Evolutionary conservation across 352 stramenopile species (phyloP), one percentile per base, ranked within the genome.

Genomic region (Pythium myriotylum): DNA sequence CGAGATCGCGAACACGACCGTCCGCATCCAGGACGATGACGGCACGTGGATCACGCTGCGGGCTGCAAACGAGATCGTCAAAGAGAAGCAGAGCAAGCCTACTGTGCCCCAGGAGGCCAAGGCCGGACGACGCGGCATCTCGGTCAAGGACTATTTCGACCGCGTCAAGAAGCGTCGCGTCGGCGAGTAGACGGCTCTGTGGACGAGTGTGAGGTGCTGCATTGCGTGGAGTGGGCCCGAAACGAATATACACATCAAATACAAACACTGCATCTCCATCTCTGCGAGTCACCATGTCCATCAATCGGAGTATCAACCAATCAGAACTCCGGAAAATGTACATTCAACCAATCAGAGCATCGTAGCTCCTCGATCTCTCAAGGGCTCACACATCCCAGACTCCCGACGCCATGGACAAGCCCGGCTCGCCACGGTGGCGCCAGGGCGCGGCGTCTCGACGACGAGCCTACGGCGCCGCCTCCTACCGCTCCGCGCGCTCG

Each of bases 111-210:
- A 80, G 3, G 81, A 88, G 40, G 76, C 82, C 17, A 94, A 94
- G 66, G 76, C 78, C 14, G 70, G 70, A 9, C 83, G 86, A 56
- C 88, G 87, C 56, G 86, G 86, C 23, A 89, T 94, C 45, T 84
- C 86, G 37, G 81, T 94, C 27, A 91, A 94, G 59, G 86, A 94
- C 51, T 94, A 94, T 69, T 91, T 94, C 51, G 82, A 92, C 59
- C 86, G 86, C 50, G 84, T 94, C 43, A 92, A 92, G 67, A 70
- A 76, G 40, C 74, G 73, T 37, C 79, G 79, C 55, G 75, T 89
- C 39, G 65, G 64, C 62, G 67, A 83, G 37, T 83, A 76, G 68
- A 41, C 19, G 24, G 24, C 27, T n/a, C n/a, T n/a, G n/a, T n/a
- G n/a, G n/a, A n/a, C n/a, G n/a, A n/a, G n/a, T n/a, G n/a, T n/a